Conservation (phyloP, 169 alveolate species). For the Eimeria tenella region DNA sequence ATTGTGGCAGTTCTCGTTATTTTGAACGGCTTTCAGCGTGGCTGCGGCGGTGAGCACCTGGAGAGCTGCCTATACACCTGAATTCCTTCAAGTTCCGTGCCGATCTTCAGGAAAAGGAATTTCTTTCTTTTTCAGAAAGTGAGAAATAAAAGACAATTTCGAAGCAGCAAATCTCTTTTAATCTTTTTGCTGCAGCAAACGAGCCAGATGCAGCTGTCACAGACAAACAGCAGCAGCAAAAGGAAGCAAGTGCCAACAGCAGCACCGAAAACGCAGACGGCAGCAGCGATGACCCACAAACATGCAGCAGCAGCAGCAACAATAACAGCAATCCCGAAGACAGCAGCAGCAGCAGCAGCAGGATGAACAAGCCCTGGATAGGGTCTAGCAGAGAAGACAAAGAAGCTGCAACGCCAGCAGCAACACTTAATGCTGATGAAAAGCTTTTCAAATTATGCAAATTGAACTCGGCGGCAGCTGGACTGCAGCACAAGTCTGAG, state of each 20-base stretch:
- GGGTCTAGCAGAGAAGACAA: neutral
- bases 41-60: neutral
- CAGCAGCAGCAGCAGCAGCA: slow-evolving; percentile 9
- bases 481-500: neutral
- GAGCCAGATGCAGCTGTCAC: neutral
- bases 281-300: neutral
- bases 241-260: neutral
- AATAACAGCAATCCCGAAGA: neutral
- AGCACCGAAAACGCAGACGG: neutral
- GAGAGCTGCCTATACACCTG: slow-evolving; percentile 45
- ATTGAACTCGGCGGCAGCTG: neutral
- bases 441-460: neutral
- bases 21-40: neutral
- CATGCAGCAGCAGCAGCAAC: neutral
- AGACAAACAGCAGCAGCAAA: neutral
- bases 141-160: too few species aligned
- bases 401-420: neutral
- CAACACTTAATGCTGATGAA: neutral
- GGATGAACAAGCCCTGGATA: neutral
- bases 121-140: neutral
- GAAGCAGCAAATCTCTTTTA: too few species aligned
- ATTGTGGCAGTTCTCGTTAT: too few species aligned
- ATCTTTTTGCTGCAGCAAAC: neutral
- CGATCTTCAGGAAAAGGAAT: neutral
- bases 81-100: neutral